Evolutionary conservation across 176 grass and related monocot species (phyloP).

Genomic region (Oryza rufipogon): DNA sequence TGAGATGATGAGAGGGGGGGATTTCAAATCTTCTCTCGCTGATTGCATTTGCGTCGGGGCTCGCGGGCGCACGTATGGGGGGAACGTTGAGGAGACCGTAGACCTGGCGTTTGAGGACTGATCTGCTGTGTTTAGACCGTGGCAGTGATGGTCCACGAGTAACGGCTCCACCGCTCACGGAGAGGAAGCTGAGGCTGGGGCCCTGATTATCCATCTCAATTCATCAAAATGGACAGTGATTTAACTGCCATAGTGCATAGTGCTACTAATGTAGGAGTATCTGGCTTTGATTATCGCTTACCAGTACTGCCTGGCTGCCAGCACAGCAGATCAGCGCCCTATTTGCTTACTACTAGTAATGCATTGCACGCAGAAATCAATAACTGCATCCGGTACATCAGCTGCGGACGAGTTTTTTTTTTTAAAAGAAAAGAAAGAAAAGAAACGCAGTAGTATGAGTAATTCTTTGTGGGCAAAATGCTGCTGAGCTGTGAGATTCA

Average conservation of each 20-base stretch:
- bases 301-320: neutral
- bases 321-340: neutral
- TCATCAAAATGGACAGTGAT: neutral
- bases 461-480: neutral
- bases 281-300: neutral
- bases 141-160: neutral
- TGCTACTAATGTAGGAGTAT: no score
- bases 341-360: no score
- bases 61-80: conserved; percentile 1
- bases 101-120: conserved; percentile 12
- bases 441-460: no score
- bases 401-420: no score
- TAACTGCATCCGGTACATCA: no score
- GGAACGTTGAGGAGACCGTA: neutral
- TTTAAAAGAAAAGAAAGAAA: no score
- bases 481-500: no score
- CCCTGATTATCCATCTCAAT: neutral
- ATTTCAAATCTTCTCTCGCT: conserved; percentile 42
- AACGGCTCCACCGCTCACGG: neutral
- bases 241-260: no score
- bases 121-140: neutral
- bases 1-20: neutral
- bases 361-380: no score
- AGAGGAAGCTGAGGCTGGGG: neutral
- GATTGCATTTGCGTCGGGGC: no score